Base-by-base conservation (phyloP, 495 filamentous ascomycete genomes). In the Stereocaulon alpinum region DNA sequence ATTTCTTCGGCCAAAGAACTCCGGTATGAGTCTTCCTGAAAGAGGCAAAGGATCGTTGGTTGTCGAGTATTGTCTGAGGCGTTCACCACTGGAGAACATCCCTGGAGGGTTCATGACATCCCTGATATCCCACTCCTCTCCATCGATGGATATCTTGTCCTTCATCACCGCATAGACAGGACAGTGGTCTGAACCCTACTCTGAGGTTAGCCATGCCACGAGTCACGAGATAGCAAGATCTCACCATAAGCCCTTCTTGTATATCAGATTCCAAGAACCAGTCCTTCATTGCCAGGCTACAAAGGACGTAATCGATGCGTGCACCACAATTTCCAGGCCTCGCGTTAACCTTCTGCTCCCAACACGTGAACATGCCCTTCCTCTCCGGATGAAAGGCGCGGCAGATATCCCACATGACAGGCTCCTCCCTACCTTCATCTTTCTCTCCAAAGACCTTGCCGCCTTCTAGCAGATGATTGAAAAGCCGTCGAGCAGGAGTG, bases 361-460 rank as follows among this genome's bases (percentile, higher is more conserved):
- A 91, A 68, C 91, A 95, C 7, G 93, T 98, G 71, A 88, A 97
- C 93, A 98, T 98, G 48, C 91, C 90, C 58, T 75, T 76, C 6
- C 93, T 82, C 37, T 72, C 72, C 2, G 88, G 86, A 69, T 96
- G 88, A 66, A 91, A 93, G 30, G 81, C 82, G 58, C 93, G 78
- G 69, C 88, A 92, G 51, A 94, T 81, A 76, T 98, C 93, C 78
- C 85, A 85, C 60, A 98, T 74, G 10, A 91, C 80, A 4, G 91
- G 83, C 40, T 80, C 61, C 64, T 92, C 87, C 60, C 89, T 80
- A 3, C 82, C 85, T 60, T 81, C 76, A 56, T 95, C 89, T 51
- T 86, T 79, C 43, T 82, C 74, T 0, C 86, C 86, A 40, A 81
- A 58, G 14, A 94, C 87, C 51, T 79, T 79, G 5, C 89, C 89